A percentile compares a stretch with the other conserved stretches of the same genome.
These are phyloP conservation scores for Cenchrus fungigraminus DNA, from an alignment of 176 grass and related monocot species.

Conservation along the genomic window DNA sequence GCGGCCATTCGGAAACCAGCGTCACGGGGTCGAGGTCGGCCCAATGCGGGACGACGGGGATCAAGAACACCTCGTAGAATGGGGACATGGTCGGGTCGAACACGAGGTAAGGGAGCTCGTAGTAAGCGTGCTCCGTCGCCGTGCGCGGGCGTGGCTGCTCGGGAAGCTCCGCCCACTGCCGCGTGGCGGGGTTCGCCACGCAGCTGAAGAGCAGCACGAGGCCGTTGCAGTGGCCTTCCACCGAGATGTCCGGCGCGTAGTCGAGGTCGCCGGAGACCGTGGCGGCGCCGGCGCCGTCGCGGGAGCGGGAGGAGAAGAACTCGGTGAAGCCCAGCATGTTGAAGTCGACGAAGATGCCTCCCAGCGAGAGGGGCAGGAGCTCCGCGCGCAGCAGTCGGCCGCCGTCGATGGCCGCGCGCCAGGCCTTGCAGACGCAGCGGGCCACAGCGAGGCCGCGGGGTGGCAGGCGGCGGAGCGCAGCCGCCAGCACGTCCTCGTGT, in stretches of 20 bases:
- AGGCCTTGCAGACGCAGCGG: background rate
- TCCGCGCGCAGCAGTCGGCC: background rate
- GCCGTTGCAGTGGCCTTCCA: background rate
- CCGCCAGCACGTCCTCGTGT: background rate
- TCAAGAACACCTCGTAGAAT: background rate
- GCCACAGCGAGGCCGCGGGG: background rate
- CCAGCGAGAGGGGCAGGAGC: background rate
- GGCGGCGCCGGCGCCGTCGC: background rate
- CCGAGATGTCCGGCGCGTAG: background rate
- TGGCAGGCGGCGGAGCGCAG: background rate
- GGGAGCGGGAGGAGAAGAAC: background rate
- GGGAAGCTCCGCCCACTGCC: background rate
- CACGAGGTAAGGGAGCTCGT: background rate
- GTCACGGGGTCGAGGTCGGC: too few relatives aligned
- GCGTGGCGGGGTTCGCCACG: background rate
- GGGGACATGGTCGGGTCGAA: background rate
- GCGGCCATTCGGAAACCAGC: background rate
- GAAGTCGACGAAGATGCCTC: background rate
- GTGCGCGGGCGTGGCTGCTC: too few relatives aligned
- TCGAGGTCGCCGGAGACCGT: background rate
- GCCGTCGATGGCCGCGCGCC: background rate
- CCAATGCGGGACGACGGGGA: background rate
- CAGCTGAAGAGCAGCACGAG: background rate
- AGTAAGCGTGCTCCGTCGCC: background rate
- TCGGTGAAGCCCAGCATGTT: background rate